These are phyloP conservation scores for Harringtonia lauricola DNA, from an alignment of 2,329 filamentous ascomycete genomes.

Conservation along the genomic window DNA sequence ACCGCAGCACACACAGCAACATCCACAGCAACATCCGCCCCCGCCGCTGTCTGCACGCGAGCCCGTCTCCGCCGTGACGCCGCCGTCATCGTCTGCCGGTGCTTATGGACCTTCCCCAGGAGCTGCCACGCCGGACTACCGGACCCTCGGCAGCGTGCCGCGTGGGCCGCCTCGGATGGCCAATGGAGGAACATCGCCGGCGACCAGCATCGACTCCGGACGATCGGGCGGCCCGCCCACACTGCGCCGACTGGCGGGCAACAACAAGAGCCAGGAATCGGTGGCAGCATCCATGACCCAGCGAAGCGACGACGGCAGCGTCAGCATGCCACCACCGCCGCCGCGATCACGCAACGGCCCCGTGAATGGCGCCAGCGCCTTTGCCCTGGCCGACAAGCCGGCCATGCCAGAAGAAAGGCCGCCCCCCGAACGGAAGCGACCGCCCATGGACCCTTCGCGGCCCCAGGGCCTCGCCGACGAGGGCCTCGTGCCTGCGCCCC, in stretches of 20 bases:
- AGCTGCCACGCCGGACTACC: no score
- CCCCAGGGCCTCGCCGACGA: slow-evolving; percentile 35
- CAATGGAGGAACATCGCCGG: slow-evolving; percentile 32
- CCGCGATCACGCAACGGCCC: slow-evolving; percentile 40
- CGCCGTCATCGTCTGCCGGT: no score
- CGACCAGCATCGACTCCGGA: slow-evolving; percentile 39
- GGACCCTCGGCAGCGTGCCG: slow-evolving; percentile 17
- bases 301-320: slow-evolving; percentile 37
- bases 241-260: slow-evolving; percentile 34
- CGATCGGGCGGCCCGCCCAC: slow-evolving; percentile 27
- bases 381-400: slow-evolving; percentile 12
- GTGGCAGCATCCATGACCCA: slow-evolving; percentile 35
- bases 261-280: slow-evolving; percentile 48
- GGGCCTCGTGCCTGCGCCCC: slow-evolving; percentile 45
- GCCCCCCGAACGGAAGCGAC: slow-evolving; percentile 52
- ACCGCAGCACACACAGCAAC: no score
- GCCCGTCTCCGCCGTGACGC: slow-evolving; percentile 7
- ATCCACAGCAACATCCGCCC: background rate
- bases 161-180: slow-evolving; percentile 15
- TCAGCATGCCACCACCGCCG: slow-evolving; percentile 33
- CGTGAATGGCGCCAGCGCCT: slow-evolving; percentile 14
- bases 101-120: no score
- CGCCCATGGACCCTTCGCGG: slow-evolving; percentile 52
- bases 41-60: slow-evolving; percentile 9
- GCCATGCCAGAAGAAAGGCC: slow-evolving; percentile 29